phyloP scores from a whole-genome alignment of 768 basidiomycete species.

The Glaciozyma martinii region DNA sequence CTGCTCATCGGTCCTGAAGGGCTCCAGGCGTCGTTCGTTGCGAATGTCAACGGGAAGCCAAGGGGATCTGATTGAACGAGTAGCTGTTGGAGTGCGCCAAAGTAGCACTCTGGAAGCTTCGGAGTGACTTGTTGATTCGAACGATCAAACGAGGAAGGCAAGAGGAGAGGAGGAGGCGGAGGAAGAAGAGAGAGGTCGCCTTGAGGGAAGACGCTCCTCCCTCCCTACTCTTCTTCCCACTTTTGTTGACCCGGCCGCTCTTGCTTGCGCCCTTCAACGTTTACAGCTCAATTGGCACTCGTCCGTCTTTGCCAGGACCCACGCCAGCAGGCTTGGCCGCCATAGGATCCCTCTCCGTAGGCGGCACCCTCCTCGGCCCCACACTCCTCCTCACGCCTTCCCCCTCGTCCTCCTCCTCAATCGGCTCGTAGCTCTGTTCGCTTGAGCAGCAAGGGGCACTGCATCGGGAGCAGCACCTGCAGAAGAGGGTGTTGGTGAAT shows the following conservation, averaged over 20 bases:
- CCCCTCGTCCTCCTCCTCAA: not conserved
- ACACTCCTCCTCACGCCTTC: not conserved
- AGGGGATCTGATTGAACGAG: too few relatives aligned
- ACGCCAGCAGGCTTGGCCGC: not conserved
- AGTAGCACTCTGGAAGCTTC: too few relatives aligned
- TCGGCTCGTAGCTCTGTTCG: not conserved
- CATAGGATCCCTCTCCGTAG: not conserved
- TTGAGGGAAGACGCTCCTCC: too few relatives aligned
- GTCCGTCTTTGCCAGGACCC: not conserved
- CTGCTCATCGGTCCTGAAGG: not conserved
- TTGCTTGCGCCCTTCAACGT: too few relatives aligned
- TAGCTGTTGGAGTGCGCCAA: too few relatives aligned
- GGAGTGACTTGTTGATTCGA: too few relatives aligned
- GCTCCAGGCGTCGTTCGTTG: not conserved
- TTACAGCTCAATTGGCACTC: not conserved
- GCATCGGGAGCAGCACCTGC: not conserved
- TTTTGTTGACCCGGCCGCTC: too few relatives aligned
- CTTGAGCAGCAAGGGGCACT: not conserved
- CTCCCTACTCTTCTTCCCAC: too few relatives aligned
- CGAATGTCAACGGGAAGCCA: too few relatives aligned
- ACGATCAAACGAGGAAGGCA: too few relatives aligned
- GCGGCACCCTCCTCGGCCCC: not conserved
- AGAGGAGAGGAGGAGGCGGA: too few relatives aligned
- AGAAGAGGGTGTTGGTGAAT: not conserved
- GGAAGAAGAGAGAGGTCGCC: too few relatives aligned